These are phyloP conservation scores for Venturia pyrina DNA, from an alignment of 2,329 filamentous ascomycete species.

Conservation along the genomic window DNA sequence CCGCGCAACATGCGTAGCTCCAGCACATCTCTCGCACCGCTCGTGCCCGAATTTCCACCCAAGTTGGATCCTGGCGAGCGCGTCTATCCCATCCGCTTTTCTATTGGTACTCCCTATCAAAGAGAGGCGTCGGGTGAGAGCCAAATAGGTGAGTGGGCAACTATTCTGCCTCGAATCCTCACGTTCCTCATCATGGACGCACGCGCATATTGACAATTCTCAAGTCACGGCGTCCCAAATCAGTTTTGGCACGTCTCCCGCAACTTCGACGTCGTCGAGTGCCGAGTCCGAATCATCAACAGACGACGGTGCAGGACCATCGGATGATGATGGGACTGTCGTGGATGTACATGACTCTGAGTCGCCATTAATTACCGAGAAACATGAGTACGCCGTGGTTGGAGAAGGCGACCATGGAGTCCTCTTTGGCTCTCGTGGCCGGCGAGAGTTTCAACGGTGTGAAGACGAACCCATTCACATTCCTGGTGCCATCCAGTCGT, in stretches of 20 bases:
- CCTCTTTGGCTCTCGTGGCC: background rate
- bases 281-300: background rate
- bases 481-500: conserved; percentile 70
- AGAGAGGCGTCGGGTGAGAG: background rate
- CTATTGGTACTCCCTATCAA: background rate
- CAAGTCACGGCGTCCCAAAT: background rate
- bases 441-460: conserved; percentile 46
- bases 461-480: conserved; percentile 88
- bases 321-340: background rate
- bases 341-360: background rate
- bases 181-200: background rate
- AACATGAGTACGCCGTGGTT: conserved; percentile 4
- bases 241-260: background rate
- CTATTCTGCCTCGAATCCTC: background rate
- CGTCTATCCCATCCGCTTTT: conserved; percentile 1
- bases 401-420: background rate
- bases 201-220: background rate
- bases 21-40: background rate
- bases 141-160: background rate
- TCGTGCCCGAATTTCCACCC: background rate
- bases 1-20: background rate
- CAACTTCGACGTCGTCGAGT: background rate
- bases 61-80: background rate
- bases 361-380: background rate
- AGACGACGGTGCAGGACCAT: background rate